Evolutionary conservation across 148 eudicot genomes (phyloP).

Genomic region (Rhododendron williamsianum): DNA sequence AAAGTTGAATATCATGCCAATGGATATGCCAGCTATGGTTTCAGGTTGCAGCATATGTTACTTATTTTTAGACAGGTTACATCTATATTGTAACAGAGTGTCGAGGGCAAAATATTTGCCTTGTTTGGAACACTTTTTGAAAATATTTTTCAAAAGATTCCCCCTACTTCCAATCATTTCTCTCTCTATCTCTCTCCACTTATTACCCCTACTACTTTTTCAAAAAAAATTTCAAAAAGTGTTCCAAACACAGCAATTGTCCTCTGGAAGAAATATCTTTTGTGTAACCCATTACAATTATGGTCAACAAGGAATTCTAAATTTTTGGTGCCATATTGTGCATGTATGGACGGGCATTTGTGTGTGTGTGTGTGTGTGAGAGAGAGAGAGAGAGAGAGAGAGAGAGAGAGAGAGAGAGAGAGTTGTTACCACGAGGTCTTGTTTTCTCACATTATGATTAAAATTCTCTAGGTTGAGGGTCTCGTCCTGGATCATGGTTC

Average conservation of each 20-base stretch:
- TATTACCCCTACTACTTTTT: too few relatives aligned
- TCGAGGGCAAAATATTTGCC: neutral
- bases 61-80: neutral
- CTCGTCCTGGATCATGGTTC: slow-evolving; percentile 99
- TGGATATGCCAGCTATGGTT: neutral
- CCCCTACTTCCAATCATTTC: too few relatives aligned
- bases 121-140: too few relatives aligned
- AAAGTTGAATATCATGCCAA: neutral
- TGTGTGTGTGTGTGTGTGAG: neutral
- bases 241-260: neutral
- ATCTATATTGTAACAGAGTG: neutral
- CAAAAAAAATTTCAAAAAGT: too few relatives aligned
- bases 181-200: too few relatives aligned
- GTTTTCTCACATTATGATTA: slow-evolving; percentile 1
- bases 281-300: neutral
- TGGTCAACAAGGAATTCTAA: neutral
- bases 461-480: slow-evolving; percentile 66
- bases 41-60: neutral
- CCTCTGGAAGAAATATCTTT: neutral
- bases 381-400: too few relatives aligned
- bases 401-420: too few relatives aligned
- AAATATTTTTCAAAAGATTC: too few relatives aligned
- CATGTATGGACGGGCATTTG: neutral
- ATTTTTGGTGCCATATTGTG: neutral
- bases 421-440: neutral